These are phyloP conservation scores for Clavispora vitiphila DNA, from an alignment of 805 yeast genomes.

Conservation along the genomic window DNA sequence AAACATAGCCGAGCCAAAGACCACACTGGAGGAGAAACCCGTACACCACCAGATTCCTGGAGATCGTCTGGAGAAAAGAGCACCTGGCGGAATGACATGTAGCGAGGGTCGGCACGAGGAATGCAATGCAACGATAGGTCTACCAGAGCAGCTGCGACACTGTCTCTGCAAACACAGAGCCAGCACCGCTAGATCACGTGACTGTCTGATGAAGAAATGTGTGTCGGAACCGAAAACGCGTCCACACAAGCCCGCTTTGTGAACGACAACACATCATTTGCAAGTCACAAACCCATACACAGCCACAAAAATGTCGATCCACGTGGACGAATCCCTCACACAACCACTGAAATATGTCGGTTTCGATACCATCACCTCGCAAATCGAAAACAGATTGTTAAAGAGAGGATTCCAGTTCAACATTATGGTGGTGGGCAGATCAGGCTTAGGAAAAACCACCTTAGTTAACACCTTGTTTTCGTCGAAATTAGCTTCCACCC, in stretches of 20 bases:
- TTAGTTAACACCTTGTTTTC: conserved; percentile 86
- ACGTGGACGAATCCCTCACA: conserved; percentile 13
- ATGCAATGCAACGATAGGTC: too few relatives aligned
- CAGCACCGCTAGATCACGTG: background rate
- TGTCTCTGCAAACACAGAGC: too few relatives aligned
- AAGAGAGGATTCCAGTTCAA: conserved; percentile 94
- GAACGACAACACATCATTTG: conserved; percentile 1
- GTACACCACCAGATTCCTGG: too few relatives aligned
- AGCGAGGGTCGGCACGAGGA: too few relatives aligned
- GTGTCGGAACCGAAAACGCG: background rate
- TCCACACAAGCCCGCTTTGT: background rate
- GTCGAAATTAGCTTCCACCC: conserved; percentile 66
- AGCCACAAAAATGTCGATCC: conserved; percentile 13
- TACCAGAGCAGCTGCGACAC: too few relatives aligned
- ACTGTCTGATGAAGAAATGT: background rate
- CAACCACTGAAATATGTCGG: conserved; percentile 86
- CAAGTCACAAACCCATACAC: background rate
- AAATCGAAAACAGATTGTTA: conserved; percentile 86
- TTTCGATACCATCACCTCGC: conserved; percentile 92
- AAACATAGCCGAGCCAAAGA: too few relatives aligned
- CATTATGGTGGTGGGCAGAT: conserved; percentile 83
- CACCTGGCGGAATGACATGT: too few relatives aligned
- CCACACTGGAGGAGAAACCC: too few relatives aligned
- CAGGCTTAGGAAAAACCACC: conserved; percentile 94
- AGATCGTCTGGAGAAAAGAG: too few relatives aligned